A percentile compares a stretch with the other conserved stretches of the same genome.
Conservation (phyloP, 2,329 filamentous ascomycete species). For the Talaromyces piceae region DNA sequence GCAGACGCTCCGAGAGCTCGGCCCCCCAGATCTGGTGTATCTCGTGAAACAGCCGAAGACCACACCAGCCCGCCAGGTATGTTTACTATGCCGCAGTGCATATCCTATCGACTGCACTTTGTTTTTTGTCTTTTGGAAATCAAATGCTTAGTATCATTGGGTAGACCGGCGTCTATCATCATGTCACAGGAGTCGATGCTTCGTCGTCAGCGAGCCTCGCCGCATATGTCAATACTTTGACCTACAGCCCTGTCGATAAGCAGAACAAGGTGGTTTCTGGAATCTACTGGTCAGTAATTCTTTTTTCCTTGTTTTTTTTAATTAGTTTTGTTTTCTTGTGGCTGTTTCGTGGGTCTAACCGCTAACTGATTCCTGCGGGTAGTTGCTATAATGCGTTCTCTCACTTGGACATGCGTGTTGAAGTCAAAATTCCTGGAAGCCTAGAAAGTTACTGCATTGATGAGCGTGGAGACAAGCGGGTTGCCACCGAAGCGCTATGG, state of each 20-base stretch:
- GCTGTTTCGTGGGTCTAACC: no score
- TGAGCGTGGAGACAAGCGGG: slow-evolving; percentile 88
- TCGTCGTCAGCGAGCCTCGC: slow-evolving; percentile 95
- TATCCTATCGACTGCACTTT: no score
- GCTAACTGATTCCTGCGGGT: no score
- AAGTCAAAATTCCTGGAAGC: slow-evolving; percentile 92
- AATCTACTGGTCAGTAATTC: slow-evolving; percentile 68
- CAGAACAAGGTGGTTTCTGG: slow-evolving; percentile 87
- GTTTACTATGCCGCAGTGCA: no score
- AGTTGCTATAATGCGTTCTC: slow-evolving; percentile 99
- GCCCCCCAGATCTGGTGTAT: slow-evolving; percentile 92
- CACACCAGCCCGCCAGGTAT: slow-evolving; percentile 50
- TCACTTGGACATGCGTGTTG: slow-evolving; percentile 93
- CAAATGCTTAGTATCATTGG: slow-evolving; percentile 1
- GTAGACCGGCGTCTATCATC: slow-evolving; percentile 83
- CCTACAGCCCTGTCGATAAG: slow-evolving; percentile 78
- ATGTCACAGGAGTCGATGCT: slow-evolving; percentile 94
- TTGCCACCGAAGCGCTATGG: slow-evolving; percentile 91
- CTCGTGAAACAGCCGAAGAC: slow-evolving; percentile 70
- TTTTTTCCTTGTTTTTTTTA: neutral
- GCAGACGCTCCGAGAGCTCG: slow-evolving; percentile 78
- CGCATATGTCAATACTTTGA: slow-evolving; percentile 96
- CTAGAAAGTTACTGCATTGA: slow-evolving; percentile 98
- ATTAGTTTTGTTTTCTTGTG: slow-evolving; percentile 7
- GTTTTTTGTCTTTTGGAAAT: neutral